phyloP scores from a whole-genome alignment of 2,329 filamentous ascomycete genomes.

The Daldinia eschscholtzii region DNA sequence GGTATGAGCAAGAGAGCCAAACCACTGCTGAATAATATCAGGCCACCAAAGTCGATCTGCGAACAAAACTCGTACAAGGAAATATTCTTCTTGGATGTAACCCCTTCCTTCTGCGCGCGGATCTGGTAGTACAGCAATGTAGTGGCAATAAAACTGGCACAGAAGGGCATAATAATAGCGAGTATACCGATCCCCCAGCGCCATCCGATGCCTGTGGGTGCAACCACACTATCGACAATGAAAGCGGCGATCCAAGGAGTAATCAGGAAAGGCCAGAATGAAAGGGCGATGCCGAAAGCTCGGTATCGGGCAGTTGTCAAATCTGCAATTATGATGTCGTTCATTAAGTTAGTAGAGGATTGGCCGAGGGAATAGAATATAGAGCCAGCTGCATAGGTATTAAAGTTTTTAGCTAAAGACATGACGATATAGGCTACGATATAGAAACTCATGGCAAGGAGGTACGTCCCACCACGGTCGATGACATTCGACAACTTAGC shows the following conservation, averaged over 20 bases:
- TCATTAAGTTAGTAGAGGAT: conserved; percentile 70
- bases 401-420: conserved; percentile 65
- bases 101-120: conserved; percentile 60
- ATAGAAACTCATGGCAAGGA: conserved; percentile 66
- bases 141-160: conserved; percentile 62
- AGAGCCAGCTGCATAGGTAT: conserved; percentile 65
- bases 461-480: conserved; percentile 71
- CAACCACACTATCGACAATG: conserved; percentile 58
- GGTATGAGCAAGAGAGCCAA: conserved; percentile 63
- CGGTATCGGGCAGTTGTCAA: conserved; percentile 65
- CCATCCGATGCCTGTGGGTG: conserved; percentile 59
- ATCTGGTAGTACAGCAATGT: conserved; percentile 64
- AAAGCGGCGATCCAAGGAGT: conserved; percentile 69
- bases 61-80: conserved; percentile 54
- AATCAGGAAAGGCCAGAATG: conserved; percentile 58
- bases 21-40: conserved; percentile 61
- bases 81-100: conserved; percentile 52
- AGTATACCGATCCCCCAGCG: conserved; percentile 70
- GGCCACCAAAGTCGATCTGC: conserved; percentile 57
- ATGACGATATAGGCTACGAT: conserved; percentile 69
- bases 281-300: conserved; percentile 64
- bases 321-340: conserved; percentile 74
- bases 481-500: conserved; percentile 73
- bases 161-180: conserved; percentile 65
- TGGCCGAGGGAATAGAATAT: conserved; percentile 71